Evolutionary conservation across 768 basidiomycete genomes (phyloP).

Genomic region (Tulasnella calospora): DNA sequence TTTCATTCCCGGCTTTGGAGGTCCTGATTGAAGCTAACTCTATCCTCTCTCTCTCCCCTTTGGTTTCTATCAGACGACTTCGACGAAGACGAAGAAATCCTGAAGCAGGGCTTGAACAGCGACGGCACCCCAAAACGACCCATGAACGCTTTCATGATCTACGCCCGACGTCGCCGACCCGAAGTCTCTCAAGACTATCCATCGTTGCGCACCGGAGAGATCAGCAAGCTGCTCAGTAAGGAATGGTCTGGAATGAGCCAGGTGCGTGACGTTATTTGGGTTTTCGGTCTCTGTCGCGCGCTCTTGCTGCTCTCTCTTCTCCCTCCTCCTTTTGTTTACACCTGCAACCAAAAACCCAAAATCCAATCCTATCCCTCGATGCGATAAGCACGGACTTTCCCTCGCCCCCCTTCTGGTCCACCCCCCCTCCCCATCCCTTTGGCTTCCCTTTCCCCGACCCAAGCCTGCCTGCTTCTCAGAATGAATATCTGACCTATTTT

Average conservation of each 20-base stretch:
- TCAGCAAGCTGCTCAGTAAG: conserved; percentile 79
- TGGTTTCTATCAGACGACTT: background rate
- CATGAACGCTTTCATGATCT: conserved; percentile 95
- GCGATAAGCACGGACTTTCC: background rate
- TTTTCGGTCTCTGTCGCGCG: background rate
- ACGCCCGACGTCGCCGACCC: conserved; percentile 67
- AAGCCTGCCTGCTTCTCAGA: conserved; percentile 13
- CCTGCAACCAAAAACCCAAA: conserved; percentile 1
- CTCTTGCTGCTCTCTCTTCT: background rate
- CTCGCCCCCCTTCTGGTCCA: conserved; percentile 17
- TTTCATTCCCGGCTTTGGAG: background rate
- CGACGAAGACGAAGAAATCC: conserved; percentile 1
- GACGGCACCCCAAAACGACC: conserved; percentile 86
- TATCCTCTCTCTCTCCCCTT: background rate
- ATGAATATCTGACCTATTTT: background rate
- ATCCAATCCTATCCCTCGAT: conserved; percentile 1
- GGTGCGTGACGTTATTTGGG: conserved; percentile 43
- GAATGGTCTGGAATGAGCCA: conserved; percentile 80
- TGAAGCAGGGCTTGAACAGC: conserved; percentile 61
- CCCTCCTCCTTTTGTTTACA: background rate
- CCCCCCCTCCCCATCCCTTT: conserved; percentile 19
- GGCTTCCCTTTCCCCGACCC: background rate
- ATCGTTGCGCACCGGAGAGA: conserved; percentile 84
- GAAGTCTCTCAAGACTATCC: conserved; percentile 85
- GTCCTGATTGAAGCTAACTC: background rate